These are phyloP conservation scores for Talaromyces rugulosus DNA, from an alignment of 2,329 filamentous ascomycete genomes.

Conservation along the genomic window DNA sequence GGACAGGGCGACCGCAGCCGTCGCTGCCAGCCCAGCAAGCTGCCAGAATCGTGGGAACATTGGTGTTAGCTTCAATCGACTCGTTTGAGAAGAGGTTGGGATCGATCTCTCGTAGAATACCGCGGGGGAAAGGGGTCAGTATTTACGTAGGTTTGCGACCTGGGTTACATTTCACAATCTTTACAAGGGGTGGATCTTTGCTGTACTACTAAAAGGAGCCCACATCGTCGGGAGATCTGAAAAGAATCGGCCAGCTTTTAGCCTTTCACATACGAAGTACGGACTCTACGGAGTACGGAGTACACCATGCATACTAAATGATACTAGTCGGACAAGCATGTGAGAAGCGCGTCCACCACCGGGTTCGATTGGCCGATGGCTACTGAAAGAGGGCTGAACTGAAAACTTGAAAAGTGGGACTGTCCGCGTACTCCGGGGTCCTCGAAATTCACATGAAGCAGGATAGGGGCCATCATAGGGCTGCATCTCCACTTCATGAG, in stretches of 20 bases:
- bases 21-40: neutral
- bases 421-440: neutral
- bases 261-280: too few species aligned
- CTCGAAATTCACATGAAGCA: too few species aligned
- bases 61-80: neutral
- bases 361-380: neutral
- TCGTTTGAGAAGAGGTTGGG: neutral
- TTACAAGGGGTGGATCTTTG: too few species aligned
- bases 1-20: neutral
- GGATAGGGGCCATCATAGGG: neutral
- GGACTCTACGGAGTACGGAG: too few species aligned
- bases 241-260: too few species aligned
- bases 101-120: neutral
- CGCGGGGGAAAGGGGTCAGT: neutral
- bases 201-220: too few species aligned
- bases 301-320: too few species aligned
- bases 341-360: neutral
- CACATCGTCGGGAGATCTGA: too few species aligned
- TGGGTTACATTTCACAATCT: neutral
- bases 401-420: neutral
- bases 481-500: neutral
- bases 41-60: neutral
- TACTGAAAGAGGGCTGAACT: neutral
- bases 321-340: too few species aligned
- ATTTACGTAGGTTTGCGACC: neutral